These are phyloP conservation scores for Solanum sejunctum DNA, from an alignment of 257 asterid genomes.

Conservation along the genomic window DNA sequence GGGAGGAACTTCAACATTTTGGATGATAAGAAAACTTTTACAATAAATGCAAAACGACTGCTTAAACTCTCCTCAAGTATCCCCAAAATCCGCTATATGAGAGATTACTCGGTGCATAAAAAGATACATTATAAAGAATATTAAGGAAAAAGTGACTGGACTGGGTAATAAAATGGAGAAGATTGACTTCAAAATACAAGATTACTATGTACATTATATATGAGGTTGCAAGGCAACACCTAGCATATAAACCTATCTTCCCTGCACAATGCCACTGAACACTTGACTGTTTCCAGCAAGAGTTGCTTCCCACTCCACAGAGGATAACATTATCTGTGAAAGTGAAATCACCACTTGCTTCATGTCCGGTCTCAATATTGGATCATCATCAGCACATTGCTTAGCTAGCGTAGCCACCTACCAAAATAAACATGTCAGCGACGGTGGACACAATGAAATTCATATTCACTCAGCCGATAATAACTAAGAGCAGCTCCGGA, in stretches of 20 bases:
- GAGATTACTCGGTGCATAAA: background rate
- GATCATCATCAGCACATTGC: slow-evolving; percentile 92
- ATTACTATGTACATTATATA: background rate
- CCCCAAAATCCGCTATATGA: background rate
- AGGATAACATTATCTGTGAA: slow-evolving; percentile 78
- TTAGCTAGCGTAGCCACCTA: slow-evolving; percentile 81
- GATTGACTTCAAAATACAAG: background rate
- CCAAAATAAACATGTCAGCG: background rate
- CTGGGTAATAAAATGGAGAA: background rate
- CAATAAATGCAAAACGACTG: background rate
- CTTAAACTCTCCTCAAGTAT: background rate
- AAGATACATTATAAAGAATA: background rate
- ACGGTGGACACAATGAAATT: background rate
- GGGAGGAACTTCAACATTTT: background rate
- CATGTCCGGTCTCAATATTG: slow-evolving; percentile 91
- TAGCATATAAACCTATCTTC: slow-evolving; percentile 34
- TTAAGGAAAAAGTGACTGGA: background rate
- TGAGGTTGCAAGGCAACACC: background rate
- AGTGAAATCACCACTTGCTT: slow-evolving; percentile 83
- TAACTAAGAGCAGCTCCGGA: background rate
- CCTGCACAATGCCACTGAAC: slow-evolving; percentile 95
- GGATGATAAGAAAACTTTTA: background rate
- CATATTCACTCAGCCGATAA: background rate
- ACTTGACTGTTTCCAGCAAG: slow-evolving; percentile 98
- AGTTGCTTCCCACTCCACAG: slow-evolving; percentile 98